Evolutionary conservation across 2,329 filamentous ascomycete species (phyloP).

Genomic region (Ophiostoma sp.): DNA sequence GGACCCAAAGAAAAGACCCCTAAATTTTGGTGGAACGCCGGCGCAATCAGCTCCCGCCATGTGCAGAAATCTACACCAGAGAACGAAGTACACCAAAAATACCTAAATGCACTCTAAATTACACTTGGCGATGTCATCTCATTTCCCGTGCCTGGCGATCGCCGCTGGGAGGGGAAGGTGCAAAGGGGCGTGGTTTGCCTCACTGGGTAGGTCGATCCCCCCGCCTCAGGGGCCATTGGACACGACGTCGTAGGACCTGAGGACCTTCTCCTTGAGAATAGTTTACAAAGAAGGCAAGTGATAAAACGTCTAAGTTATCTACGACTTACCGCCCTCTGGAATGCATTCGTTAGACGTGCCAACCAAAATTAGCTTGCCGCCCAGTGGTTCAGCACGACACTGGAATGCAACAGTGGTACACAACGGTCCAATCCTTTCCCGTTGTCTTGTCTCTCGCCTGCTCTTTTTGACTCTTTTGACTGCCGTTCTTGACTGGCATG

Average conservation of each 20-base stretch:
- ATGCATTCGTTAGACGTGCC: background rate
- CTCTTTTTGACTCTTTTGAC: background rate
- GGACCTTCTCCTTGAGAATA: background rate
- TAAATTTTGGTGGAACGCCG: background rate
- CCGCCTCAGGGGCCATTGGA: background rate
- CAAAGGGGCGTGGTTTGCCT: background rate
- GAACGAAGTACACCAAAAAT: no score
- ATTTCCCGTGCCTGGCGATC: constrained; percentile 7
- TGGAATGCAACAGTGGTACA: background rate
- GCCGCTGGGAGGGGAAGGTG: constrained; percentile 9
- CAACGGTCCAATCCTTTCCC: background rate
- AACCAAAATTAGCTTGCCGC: background rate
- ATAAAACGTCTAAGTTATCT: background rate
- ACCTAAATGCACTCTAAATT: no score
- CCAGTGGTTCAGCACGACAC: background rate
- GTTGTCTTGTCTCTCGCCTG: constrained; percentile 10
- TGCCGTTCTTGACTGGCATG: background rate
- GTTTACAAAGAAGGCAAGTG: background rate
- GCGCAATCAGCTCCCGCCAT: constrained; percentile 8
- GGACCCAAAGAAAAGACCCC: background rate
- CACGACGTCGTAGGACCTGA: no score
- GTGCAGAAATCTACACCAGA: background rate
- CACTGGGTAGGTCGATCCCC: background rate
- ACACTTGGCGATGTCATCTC: background rate
- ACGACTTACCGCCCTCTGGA: background rate